phyloP scores from a whole-genome alignment of 2,329 filamentous ascomycete species.

The Ceratocystis colombiana region DNA sequence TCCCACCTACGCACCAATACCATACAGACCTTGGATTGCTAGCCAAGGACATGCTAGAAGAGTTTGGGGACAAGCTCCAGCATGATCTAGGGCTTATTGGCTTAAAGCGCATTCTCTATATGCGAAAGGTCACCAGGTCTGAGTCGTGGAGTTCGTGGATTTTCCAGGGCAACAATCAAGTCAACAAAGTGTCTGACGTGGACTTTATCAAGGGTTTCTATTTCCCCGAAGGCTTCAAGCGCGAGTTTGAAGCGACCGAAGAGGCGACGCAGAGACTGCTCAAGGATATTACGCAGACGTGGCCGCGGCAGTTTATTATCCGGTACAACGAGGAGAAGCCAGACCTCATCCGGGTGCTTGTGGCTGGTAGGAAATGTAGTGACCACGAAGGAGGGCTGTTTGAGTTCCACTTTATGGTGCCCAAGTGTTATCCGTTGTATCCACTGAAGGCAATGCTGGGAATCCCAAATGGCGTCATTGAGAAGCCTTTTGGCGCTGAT shows the following conservation, averaged over 20 bases:
- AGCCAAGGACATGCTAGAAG: constrained; percentile 13
- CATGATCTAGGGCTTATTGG: constrained; percentile 10
- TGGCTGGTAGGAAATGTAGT: constrained; percentile 10
- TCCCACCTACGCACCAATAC: background rate
- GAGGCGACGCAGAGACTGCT: constrained; percentile 7
- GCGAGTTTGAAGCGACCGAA: constrained; percentile 9
- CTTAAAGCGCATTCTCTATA: background rate
- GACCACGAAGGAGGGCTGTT: constrained; percentile 10
- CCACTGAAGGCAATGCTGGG: constrained; percentile 6
- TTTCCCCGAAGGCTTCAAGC: constrained; percentile 7
- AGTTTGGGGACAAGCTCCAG: constrained; percentile 4
- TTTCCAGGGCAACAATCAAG: constrained; percentile 12
- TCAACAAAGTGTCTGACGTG: background rate
- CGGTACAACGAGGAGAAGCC: constrained; percentile 11
- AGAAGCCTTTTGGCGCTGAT: constrained; percentile 10
- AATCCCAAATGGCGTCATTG: constrained; percentile 13
- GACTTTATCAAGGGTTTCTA: constrained; percentile 5
- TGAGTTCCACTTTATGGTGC: constrained; percentile 15
- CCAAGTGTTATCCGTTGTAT: constrained; percentile 6
- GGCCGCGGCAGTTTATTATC: constrained; percentile 11
- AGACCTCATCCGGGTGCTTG: constrained; percentile 2
- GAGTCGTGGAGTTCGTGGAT: constrained; percentile 11
- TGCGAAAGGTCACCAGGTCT: background rate
- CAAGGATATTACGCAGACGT: constrained; percentile 9
- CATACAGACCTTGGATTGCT: background rate